These are phyloP conservation scores for Baorangia bicolor DNA, from an alignment of 768 basidiomycete genomes.

Conservation along the genomic window DNA sequence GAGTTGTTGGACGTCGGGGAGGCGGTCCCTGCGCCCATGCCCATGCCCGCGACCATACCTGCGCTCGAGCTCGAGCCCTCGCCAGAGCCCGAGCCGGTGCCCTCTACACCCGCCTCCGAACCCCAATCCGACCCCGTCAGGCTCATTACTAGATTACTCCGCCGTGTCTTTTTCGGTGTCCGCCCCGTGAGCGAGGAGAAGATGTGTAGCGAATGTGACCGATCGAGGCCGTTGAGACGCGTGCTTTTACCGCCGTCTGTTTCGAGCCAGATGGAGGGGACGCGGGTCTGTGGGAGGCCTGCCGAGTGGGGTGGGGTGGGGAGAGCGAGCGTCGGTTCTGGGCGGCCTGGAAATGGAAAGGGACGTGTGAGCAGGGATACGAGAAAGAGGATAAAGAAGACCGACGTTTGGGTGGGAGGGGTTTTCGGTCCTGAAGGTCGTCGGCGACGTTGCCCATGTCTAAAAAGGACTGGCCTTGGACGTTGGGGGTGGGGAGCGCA, in stretches of 20 bases:
- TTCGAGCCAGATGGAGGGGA: constrained; percentile 54
- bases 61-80: background rate
- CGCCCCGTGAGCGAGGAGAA: constrained; percentile 14
- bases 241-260: constrained; percentile 32
- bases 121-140: constrained; percentile 9
- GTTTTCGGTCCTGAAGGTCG: constrained; percentile 31
- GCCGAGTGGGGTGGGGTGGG: constrained; percentile 26
- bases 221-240: constrained; percentile 19
- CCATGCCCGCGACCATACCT: background rate
- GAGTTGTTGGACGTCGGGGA: constrained; percentile 13
- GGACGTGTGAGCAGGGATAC: background rate
- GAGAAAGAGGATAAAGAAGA: background rate
- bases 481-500: no score
- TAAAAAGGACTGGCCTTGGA: constrained; percentile 31
- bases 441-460: constrained; percentile 34
- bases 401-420: constrained; percentile 17
- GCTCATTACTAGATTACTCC: constrained; percentile 32
- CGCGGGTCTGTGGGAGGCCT: constrained; percentile 17
- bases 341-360: constrained; percentile 8
- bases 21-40: background rate
- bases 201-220: constrained; percentile 20
- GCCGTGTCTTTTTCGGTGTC: constrained; percentile 3
- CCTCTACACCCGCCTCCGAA: background rate
- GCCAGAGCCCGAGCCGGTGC: background rate
- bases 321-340: constrained; percentile 13